Base-by-base conservation (phyloP, 257 asterid species). In the Ilex asprella region DNA sequence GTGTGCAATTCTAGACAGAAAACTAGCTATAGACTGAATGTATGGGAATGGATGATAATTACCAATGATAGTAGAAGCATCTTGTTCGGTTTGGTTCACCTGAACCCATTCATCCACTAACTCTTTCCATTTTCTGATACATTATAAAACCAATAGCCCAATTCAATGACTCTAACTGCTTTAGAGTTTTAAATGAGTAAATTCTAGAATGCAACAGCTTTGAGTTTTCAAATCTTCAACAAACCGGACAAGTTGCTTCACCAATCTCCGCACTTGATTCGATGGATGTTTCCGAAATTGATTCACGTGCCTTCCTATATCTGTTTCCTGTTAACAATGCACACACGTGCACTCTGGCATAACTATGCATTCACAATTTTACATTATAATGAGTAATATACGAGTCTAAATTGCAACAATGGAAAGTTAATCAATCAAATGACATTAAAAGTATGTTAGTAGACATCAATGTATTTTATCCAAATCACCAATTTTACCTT, bases 81-180 rank as follows among this genome's bases (percentile, higher is more conserved):
- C 75, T 59, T 81, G 85, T 7, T 71, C 80, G 14, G 85, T 89
- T 49, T 76, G 85, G 73, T 88, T 82, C 77, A 81, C 82, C 80
- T 76, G 83, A 69, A 85, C 96, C 97, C 96, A 89, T 59, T 92
- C 94, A 61, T 93, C 97, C 76, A 93, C 99, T 10, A 87, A 84
- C 51, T 81, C 94, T 72, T 87, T 93, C 99, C 99, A 93, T 72
- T 87, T 93, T 52, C 99, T 93, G 82, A 76, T 49, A 15, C 68
- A 70, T 63, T 60, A 54, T 53, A 58, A 62, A 65, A 29, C 5
- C n/a, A 29, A 63, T 30, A 65, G 59, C 27, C 16, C 32, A 54
- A 44, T 16, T 14, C 52, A 39, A 53, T 60, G 30, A 50, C 41
- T 15, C 58, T 29, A 43, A 59, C 54, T 16, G 2, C 41, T 35